phyloP scores from a whole-genome alignment of 371 early-diverging fungal species.

The Rhizomucor miehei region DNA sequence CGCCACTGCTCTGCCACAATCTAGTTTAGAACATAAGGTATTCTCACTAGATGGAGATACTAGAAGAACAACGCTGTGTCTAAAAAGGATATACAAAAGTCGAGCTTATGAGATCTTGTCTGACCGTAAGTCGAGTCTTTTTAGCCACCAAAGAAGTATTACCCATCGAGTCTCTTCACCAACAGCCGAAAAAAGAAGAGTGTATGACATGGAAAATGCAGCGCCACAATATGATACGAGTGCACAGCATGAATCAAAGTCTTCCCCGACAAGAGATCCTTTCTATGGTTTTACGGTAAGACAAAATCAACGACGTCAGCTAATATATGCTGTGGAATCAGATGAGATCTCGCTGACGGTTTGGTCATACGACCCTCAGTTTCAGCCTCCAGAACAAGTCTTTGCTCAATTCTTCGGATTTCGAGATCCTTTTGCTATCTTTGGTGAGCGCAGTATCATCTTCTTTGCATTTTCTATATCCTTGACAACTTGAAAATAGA shows the following conservation, averaged over 20 bases:
- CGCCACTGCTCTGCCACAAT: background rate
- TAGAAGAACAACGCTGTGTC: no score
- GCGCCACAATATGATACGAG: background rate
- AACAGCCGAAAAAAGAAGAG: conserved; percentile 36
- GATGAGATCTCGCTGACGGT: no score
- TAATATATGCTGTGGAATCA: no score
- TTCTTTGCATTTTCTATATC: background rate
- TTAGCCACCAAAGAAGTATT: background rate
- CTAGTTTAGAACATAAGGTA: conserved; percentile 50
- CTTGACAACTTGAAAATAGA: no score
- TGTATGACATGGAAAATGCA: conserved; percentile 28
- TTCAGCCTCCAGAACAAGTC: conserved; percentile 49
- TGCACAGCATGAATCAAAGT: background rate
- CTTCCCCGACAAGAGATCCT: conserved; percentile 13
- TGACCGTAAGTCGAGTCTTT: conserved; percentile 44
- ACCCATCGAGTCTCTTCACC: background rate
- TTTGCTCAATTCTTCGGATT: conserved; percentile 41
- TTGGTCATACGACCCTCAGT: no score
- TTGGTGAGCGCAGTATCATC: background rate
- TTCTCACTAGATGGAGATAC: no score
- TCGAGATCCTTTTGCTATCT: conserved; percentile 3
- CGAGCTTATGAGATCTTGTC: conserved; percentile 53
- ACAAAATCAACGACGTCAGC: background rate
- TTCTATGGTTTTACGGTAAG: conserved; percentile 35
- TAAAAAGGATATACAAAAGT: no score